Conservation (phyloP, 2,329 filamentous ascomycete genomes). For the Phialophora tarda region DNA sequence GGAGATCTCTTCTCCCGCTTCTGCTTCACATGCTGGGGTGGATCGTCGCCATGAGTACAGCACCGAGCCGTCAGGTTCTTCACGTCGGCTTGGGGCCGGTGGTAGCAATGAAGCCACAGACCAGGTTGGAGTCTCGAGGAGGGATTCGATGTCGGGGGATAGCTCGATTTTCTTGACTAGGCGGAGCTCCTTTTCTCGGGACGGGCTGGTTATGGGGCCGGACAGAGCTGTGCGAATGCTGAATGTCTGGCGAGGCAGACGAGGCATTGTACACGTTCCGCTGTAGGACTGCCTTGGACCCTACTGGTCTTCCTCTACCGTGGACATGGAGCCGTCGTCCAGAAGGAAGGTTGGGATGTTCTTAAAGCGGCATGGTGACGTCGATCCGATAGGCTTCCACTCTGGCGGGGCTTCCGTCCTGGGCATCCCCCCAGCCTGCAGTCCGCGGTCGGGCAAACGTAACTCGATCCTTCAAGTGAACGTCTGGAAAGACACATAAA, state of each 20-base stretch:
- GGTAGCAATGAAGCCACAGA: slow-evolving; percentile 78
- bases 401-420: slow-evolving; percentile 2
- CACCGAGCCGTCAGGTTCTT: neutral
- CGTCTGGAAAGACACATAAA: slow-evolving; percentile 5
- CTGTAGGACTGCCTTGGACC: neutral
- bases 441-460: neutral
- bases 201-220: slow-evolving; percentile 23
- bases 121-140: slow-evolving; percentile 78
- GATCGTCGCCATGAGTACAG: neutral
- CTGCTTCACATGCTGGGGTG: neutral
- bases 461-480: neutral
- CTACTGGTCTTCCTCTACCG: neutral
- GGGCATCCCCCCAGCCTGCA: neutral
- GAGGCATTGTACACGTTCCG: slow-evolving; percentile 21
- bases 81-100: slow-evolving; percentile 25
- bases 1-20: slow-evolving; percentile 58
- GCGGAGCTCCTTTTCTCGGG: slow-evolving; percentile 15
- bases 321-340: neutral
- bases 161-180: slow-evolving; percentile 32
- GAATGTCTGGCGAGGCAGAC: slow-evolving; percentile 18
- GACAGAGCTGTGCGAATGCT: slow-evolving; percentile 22
- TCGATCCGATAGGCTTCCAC: neutral
- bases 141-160: slow-evolving; percentile 41
- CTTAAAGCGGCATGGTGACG: slow-evolving; percentile 19
- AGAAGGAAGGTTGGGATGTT: neutral